These are phyloP conservation scores for Plasmodium fragile DNA, from an alignment of 169 alveolate species.

Conservation along the genomic window DNA sequence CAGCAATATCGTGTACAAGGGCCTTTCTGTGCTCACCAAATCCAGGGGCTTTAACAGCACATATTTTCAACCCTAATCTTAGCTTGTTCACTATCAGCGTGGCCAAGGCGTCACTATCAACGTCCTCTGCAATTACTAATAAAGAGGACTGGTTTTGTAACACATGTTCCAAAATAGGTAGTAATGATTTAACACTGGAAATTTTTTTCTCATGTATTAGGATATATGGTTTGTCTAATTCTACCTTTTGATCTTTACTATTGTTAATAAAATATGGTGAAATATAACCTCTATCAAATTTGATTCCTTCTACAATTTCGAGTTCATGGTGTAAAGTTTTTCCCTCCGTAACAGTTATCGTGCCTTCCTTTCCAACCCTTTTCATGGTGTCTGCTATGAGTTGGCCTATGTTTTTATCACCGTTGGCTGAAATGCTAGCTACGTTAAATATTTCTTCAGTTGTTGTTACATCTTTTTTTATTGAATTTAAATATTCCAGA, in stretches of 20 bases:
- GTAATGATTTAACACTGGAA: slow-evolving; percentile 92
- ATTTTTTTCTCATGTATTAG: slow-evolving; percentile 96
- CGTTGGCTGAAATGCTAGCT: slow-evolving; percentile 99
- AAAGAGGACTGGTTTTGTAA: slow-evolving; percentile 94
- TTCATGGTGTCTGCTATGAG: slow-evolving; percentile 98
- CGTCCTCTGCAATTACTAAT: slow-evolving; percentile 98
- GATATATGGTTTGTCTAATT: slow-evolving; percentile 96
- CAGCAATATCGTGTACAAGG: slow-evolving; percentile 96
- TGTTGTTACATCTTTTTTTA: slow-evolving; percentile 86
- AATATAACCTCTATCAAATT: slow-evolving; percentile 98
- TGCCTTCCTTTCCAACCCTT: slow-evolving; percentile 98
- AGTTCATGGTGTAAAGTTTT: slow-evolving; percentile 98
- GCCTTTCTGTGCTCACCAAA: slow-evolving; percentile 98
- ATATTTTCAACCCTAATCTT: slow-evolving; percentile 97
- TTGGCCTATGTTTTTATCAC: slow-evolving; percentile 96
- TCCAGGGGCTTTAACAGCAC: slow-evolving; percentile 98
- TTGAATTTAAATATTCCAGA: slow-evolving; percentile 82
- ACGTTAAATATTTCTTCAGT: slow-evolving; percentile 91
- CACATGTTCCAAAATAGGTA: slow-evolving; percentile 97
- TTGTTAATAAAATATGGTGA: slow-evolving; percentile 99
- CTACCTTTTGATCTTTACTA: slow-evolving; percentile 95
- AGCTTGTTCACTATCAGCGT: slow-evolving; percentile 97
- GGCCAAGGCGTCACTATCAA: slow-evolving; percentile 99
- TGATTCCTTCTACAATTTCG: slow-evolving; percentile 99
- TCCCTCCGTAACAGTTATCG: slow-evolving; percentile 98